A percentile compares a stretch with the other conserved stretches of the same genome.
Conservation (phyloP, 2,329 filamentous ascomycete species). For the Colletotrichum higginsianum region DNA sequence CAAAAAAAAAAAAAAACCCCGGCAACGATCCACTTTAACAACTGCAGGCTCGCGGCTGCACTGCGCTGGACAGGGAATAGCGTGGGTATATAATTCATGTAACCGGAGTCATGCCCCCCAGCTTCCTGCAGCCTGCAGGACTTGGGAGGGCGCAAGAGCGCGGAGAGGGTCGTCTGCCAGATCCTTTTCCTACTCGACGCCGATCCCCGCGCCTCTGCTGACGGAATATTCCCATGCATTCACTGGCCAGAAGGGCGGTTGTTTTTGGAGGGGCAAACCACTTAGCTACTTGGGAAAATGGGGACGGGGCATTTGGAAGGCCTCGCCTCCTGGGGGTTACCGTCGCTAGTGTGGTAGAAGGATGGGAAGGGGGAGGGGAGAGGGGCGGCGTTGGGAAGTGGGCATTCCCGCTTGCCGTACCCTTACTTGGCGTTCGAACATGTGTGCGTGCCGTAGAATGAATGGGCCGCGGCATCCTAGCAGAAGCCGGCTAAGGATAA, state of each 20-base stretch:
- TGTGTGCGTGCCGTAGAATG: background rate
- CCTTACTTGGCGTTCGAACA: constrained; percentile 24
- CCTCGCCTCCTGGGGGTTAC: constrained; percentile 31
- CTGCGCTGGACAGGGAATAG: constrained; percentile 39
- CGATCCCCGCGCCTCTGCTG: constrained; percentile 34
- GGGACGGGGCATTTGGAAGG: constrained; percentile 19
- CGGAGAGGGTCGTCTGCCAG: constrained; percentile 4
- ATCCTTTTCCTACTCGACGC: constrained; percentile 1
- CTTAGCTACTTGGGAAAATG: constrained; percentile 6
- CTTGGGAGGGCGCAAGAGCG: constrained; percentile 4
- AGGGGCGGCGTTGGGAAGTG: constrained; percentile 13
- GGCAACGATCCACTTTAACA: constrained; percentile 34
- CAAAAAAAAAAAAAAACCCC: constrained; percentile 24
- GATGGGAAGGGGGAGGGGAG: background rate
- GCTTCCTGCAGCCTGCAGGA: constrained; percentile 35
- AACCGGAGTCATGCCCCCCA: constrained; percentile 38
- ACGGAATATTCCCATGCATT: constrained; percentile 13
- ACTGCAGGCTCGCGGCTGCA: constrained; percentile 41
- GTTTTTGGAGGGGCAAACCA: constrained; percentile 8
- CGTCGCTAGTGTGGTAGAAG: background rate
- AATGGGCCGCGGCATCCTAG: constrained; percentile 12
- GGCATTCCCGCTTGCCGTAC: constrained; percentile 31
- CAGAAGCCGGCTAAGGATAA: background rate
- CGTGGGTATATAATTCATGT: constrained; percentile 24
- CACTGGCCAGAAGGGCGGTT: constrained; percentile 24